phyloP scores from a whole-genome alignment of 768 basidiomycete genomes.

The Symmetrospora coprosmae region DNA sequence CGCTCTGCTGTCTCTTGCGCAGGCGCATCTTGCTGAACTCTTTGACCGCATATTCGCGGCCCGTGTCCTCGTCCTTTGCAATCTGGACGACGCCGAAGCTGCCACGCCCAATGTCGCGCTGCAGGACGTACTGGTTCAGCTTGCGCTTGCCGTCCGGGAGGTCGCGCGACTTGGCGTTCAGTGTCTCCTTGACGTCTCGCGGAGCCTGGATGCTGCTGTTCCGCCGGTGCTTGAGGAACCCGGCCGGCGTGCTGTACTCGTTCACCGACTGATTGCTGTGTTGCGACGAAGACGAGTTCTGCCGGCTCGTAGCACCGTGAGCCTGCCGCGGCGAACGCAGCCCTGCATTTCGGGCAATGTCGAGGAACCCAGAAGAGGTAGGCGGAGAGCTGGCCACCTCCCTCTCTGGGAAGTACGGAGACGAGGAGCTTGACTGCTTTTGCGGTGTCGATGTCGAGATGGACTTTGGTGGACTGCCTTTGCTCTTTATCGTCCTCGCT shows the following conservation, averaged over 20 bases:
- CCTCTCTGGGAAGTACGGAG: too few species aligned
- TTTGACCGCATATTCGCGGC: slow-evolving; percentile 24
- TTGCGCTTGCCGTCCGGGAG: slow-evolving; percentile 20
- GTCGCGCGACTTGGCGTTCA: slow-evolving; percentile 3
- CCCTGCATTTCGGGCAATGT: too few species aligned
- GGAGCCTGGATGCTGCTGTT: slow-evolving; percentile 10
- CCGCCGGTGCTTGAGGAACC: slow-evolving; percentile 22
- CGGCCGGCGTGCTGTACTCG: slow-evolving; percentile 9
- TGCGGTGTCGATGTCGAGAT: too few species aligned
- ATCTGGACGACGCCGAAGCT: slow-evolving; percentile 22
- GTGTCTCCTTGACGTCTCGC: slow-evolving; percentile 22
- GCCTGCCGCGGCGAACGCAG: too few species aligned
- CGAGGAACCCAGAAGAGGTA: too few species aligned
- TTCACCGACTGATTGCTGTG: slow-evolving; percentile 5
- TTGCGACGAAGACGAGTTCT: too few species aligned
- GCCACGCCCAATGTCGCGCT: slow-evolving; percentile 18
- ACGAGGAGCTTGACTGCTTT: too few species aligned
- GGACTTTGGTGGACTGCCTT: too few species aligned
- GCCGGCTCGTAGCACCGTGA: too few species aligned
- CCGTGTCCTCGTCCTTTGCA: slow-evolving; percentile 18
- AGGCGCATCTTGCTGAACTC: slow-evolving; percentile 21
- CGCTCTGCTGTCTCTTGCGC: slow-evolving; percentile 19
- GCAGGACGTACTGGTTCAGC: slow-evolving; percentile 23
- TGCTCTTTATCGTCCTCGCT: too few species aligned
- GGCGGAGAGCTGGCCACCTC: too few species aligned